phyloP scores from a whole-genome alignment of 2,329 filamentous ascomycete genomes.

The Monilinia laxa region DNA sequence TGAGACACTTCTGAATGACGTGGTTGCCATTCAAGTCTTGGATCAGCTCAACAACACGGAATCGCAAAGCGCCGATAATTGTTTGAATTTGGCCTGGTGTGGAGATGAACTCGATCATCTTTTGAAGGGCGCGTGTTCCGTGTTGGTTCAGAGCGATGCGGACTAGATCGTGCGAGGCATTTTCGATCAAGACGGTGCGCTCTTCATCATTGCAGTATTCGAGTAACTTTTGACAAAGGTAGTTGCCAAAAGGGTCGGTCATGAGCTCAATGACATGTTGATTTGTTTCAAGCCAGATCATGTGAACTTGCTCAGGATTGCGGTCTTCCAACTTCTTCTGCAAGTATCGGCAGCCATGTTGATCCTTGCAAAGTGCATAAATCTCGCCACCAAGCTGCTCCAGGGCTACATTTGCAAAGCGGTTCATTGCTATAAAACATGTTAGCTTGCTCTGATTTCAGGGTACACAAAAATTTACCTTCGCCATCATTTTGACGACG shows the following conservation, averaged over 20 bases:
- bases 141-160: slow-evolving; percentile 96
- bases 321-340: slow-evolving; percentile 97
- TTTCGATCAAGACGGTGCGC: slow-evolving; percentile 87
- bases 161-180: slow-evolving; percentile 83
- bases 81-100: slow-evolving; percentile 81
- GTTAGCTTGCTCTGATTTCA: slow-evolving; percentile 26
- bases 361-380: slow-evolving; percentile 91
- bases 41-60: slow-evolving; percentile 88
- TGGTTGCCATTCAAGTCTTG: slow-evolving; percentile 98
- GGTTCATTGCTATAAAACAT: slow-evolving; percentile 59
- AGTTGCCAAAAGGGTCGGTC: slow-evolving; percentile 99
- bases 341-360: slow-evolving; percentile 93
- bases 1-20: slow-evolving; percentile 98
- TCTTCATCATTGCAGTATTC: slow-evolving; percentile 95
- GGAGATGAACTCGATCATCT: slow-evolving; percentile 98
- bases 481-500: slow-evolving; percentile 73
- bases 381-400: slow-evolving; percentile 81
- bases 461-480: slow-evolving; percentile 47
- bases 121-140: slow-evolving; percentile 92
- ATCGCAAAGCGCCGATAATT: slow-evolving; percentile 80
- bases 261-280: slow-evolving; percentile 94
- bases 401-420: slow-evolving; percentile 79
- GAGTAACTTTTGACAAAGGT: slow-evolving; percentile 96
- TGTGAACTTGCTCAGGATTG: slow-evolving; percentile 76
- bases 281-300: slow-evolving; percentile 93